phyloP scores from a whole-genome alignment of 306 rosid genomes.

The Cucumis melo region DNA sequence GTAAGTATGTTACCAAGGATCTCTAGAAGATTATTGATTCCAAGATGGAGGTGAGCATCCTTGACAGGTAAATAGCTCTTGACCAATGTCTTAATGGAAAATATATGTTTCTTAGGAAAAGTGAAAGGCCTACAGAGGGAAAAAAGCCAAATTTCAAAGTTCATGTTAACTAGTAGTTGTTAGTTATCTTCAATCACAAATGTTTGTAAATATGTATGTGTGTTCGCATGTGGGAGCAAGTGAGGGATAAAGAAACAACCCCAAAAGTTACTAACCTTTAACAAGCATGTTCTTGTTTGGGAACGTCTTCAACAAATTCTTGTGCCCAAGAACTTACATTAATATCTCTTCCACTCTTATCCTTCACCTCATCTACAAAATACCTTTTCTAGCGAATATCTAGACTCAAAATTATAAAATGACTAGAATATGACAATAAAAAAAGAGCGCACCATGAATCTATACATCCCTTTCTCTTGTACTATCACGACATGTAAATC shows the following conservation, averaged over 20 bases:
- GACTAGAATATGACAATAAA: neutral
- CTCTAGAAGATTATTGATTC: slow-evolving; percentile 52
- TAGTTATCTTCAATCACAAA: neutral
- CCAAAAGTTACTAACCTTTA: slow-evolving; percentile 51
- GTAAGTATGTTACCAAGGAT: slow-evolving; percentile 59
- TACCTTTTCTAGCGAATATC: slow-evolving; percentile 59
- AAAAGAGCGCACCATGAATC: too few relatives aligned
- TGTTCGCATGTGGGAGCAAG: neutral
- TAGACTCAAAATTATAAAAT: neutral
- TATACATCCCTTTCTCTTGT: too few relatives aligned
- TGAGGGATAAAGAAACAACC: neutral
- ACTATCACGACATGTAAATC: too few relatives aligned
- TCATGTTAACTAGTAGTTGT: neutral
- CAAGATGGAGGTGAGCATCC: slow-evolving; percentile 79
- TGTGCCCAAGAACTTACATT: slow-evolving; percentile 63
- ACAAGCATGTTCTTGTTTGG: too few relatives aligned
- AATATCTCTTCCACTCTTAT: slow-evolving; percentile 64
- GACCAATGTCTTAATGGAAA: slow-evolving; percentile 74
- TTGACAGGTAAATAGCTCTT: slow-evolving; percentile 86
- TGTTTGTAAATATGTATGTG: neutral
- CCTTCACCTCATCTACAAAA: slow-evolving; percentile 78
- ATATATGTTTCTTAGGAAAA: slow-evolving; percentile 38
- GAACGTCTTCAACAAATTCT: slow-evolving; percentile 75
- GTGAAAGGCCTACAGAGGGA: neutral
- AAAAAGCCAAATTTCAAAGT: neutral